A percentile compares a stretch with the other conserved stretches of the same genome.
Conservation (phyloP, 306 rosid genomes). For the Ochetophila trinervis region DNA sequence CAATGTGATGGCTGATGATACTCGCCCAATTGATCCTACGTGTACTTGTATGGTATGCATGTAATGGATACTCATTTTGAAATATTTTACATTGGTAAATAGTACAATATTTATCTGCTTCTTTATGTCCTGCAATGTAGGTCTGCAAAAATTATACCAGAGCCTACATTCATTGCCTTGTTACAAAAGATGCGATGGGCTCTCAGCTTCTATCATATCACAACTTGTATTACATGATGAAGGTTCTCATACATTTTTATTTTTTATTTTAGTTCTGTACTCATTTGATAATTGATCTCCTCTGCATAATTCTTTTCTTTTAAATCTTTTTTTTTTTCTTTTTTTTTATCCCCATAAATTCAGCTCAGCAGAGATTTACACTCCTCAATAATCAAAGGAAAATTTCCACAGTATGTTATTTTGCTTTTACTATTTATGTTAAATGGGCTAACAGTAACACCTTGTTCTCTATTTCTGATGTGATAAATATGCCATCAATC, state of each 20-base stretch:
- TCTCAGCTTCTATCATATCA: conserved; percentile 97
- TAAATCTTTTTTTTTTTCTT: conserved; percentile 3
- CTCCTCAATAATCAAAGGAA: conserved; percentile 68
- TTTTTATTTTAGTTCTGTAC: not conserved
- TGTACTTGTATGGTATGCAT: conserved; percentile 84
- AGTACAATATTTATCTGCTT: conserved; percentile 19
- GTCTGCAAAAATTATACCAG: conserved; percentile 88
- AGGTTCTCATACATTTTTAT: conserved; percentile 39
- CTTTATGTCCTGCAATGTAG: conserved; percentile 34
- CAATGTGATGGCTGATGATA: conserved; percentile 80
- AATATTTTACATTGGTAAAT: conserved; percentile 7
- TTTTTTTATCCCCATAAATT: conserved; percentile 12
- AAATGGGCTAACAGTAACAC: not conserved
- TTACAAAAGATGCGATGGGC: conserved; percentile 96
- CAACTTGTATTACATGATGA: conserved; percentile 86
- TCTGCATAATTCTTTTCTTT: not conserved
- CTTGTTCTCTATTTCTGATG: not conserved
- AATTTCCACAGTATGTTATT: conserved; percentile 79
- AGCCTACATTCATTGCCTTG: conserved; percentile 94
- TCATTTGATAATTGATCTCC: conserved; percentile 4
- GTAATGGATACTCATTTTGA: conserved; percentile 14
- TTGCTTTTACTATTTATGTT: conserved; percentile 6
- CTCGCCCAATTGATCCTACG: conserved; percentile 84
- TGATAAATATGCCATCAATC: not conserved
- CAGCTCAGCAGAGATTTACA: conserved; percentile 93